Conservation (phyloP, 2,329 filamentous ascomycete species). For the Canariomyces notabilis region DNA sequence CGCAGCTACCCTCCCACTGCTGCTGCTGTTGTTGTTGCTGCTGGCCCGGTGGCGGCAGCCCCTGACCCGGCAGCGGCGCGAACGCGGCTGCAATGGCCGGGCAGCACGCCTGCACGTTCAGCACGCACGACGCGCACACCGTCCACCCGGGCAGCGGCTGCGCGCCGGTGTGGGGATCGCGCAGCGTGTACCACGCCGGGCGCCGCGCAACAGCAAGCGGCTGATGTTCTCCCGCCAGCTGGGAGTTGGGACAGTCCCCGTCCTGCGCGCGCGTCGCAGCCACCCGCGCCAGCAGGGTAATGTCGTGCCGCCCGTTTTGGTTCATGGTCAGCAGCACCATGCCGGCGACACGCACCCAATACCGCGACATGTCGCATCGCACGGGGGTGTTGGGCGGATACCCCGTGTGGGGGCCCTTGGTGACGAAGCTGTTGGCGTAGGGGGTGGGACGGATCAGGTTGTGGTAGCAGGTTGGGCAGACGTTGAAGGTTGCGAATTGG, state of each 20-base stretch:
- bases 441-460: slow-evolving; percentile 12
- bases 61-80: background rate
- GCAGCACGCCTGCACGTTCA: slow-evolving; percentile 10
- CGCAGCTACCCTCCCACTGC: slow-evolving; percentile 1
- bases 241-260: slow-evolving; percentile 11
- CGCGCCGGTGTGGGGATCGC: background rate
- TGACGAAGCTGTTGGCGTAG: slow-evolving; percentile 9
- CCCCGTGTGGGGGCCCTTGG: slow-evolving; percentile 5
- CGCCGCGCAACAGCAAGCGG: slow-evolving; percentile 2
- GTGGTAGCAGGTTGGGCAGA: slow-evolving; percentile 17
- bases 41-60: no score
- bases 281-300: slow-evolving; percentile 9
- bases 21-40: no score
- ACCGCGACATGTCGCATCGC: slow-evolving; percentile 16
- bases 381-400: slow-evolving; percentile 1
- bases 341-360: slow-evolving; percentile 17
- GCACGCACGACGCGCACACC: slow-evolving; percentile 8
- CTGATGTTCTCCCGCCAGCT: background rate
- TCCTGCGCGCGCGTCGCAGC: slow-evolving; percentile 9
- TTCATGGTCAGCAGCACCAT: slow-evolving; percentile 16
- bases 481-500: slow-evolving; percentile 10
- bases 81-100: slow-evolving; percentile 7
- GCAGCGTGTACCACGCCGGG: slow-evolving; percentile 14
- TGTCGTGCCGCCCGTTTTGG: slow-evolving; percentile 5
- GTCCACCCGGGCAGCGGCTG: slow-evolving; percentile 13